A percentile compares a stretch with the other conserved stretches of the same genome.
Evolutionary conservation across 2,329 filamentous ascomycete genomes (phyloP).

Genomic region (Penicillium thymicola): DNA sequence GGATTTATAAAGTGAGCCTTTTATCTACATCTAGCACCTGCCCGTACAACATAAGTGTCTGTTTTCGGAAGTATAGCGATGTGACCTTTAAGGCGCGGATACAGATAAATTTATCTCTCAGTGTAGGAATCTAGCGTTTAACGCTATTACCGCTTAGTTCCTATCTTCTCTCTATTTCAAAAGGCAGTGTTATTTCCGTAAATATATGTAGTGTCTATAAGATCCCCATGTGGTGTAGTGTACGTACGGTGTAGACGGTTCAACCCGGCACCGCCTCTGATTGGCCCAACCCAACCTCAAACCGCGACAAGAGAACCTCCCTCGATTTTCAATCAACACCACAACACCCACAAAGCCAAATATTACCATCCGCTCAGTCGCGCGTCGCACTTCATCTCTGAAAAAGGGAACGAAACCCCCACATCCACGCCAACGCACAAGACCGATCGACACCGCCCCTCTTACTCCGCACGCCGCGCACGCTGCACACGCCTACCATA

Average conservation of each 20-base stretch:
- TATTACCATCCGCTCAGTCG: background rate
- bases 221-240: too few species aligned
- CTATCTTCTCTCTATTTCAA: too few species aligned
- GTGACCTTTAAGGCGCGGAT: too few species aligned
- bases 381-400: background rate
- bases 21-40: too few species aligned
- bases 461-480: conserved; percentile 21
- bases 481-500: background rate
- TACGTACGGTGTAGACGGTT: background rate
- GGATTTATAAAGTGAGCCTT: too few species aligned
- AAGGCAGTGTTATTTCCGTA: too few species aligned
- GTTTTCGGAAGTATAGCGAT: too few species aligned
- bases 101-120: too few species aligned
- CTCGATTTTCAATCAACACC: background rate
- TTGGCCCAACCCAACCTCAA: conserved; percentile 18
- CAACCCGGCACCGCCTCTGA: conserved; percentile 12
- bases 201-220: too few species aligned
- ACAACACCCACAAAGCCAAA: background rate
- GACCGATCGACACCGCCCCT: conserved; percentile 1
- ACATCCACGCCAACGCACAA: background rate
- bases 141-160: too few species aligned
- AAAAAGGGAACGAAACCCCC: background rate
- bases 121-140: too few species aligned
- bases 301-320: background rate
- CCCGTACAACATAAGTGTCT: too few species aligned